phyloP scores from a whole-genome alignment of 202 grass and related monocot genomes.

The Zoysia matrella region DNA sequence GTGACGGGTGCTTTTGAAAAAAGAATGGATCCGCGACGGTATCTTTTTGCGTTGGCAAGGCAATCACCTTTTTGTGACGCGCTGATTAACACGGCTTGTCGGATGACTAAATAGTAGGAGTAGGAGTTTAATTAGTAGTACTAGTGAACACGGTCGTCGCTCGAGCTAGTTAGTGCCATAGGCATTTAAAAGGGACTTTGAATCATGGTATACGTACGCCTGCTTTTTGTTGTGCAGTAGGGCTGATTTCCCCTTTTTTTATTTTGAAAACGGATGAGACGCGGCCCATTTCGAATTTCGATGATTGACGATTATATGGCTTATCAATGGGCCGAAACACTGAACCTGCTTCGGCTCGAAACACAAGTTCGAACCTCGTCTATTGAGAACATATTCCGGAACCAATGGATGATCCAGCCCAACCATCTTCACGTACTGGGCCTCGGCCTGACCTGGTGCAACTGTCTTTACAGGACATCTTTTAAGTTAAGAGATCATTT shows the following conservation, averaged over 20 bases:
- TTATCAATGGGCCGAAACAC: neutral
- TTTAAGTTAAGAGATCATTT: too few species aligned
- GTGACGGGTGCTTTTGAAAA: neutral
- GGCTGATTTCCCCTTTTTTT: neutral
- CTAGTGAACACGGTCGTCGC: neutral
- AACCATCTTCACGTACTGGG: neutral
- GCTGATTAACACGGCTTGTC: neutral
- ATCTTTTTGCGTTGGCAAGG: neutral
- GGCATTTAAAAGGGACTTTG: neutral
- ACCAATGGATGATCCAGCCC: neutral
- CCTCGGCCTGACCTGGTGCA: too few species aligned
- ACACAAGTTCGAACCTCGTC: neutral
- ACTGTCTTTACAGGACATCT: too few species aligned
- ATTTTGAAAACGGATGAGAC: neutral
- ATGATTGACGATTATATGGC: neutral
- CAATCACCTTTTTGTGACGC: neutral
- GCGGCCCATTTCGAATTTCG: neutral
- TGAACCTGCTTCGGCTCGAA: neutral
- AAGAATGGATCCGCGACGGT: neutral
- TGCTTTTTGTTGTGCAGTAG: neutral
- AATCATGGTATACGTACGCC: neutral
- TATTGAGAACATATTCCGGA: neutral
- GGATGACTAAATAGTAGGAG: too few species aligned
- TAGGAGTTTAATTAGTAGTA: too few species aligned
- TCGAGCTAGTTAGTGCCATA: neutral